Conservation (phyloP, 2,329 filamentous ascomycete species). For the Scedosporium minutisporum region DNA sequence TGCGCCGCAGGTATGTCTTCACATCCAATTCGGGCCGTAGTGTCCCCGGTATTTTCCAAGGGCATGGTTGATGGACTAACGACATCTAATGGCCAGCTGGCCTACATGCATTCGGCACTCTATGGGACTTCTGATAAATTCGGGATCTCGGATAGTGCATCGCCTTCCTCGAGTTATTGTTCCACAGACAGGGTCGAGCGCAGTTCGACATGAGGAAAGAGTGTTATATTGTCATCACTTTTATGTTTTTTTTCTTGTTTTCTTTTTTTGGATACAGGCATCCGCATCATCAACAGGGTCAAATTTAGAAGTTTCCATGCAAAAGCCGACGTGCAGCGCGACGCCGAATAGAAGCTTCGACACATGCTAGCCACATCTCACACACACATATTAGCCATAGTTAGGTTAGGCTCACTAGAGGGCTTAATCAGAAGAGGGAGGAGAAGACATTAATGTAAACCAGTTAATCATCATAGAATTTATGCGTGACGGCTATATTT, state of each 20-base stretch:
- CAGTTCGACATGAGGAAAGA: not conserved
- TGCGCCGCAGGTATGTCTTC: conserved; percentile 19
- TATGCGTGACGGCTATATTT: not conserved
- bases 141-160: conserved; percentile 3
- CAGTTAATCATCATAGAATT: not conserved
- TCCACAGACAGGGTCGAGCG: not conserved
- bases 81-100: conserved; percentile 16
- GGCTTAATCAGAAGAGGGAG: not conserved
- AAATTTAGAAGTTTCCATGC: not conserved
- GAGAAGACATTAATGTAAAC: not conserved
- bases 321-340: too few species aligned
- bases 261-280: too few species aligned
- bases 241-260: not conserved
- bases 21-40: conserved; percentile 13
- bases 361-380: not conserved
- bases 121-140: conserved; percentile 26
- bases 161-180: not conserved
- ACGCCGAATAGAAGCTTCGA: not conserved
- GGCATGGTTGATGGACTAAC: not conserved
- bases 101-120: conserved; percentile 26
- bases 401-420: not conserved
- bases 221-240: not conserved
- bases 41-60: too few species aligned
- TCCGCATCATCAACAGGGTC: not conserved
- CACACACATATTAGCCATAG: not conserved